phyloP scores from a whole-genome alignment of 371 early-diverging fungal genomes.

The Saksenaea oblongispora region DNA sequence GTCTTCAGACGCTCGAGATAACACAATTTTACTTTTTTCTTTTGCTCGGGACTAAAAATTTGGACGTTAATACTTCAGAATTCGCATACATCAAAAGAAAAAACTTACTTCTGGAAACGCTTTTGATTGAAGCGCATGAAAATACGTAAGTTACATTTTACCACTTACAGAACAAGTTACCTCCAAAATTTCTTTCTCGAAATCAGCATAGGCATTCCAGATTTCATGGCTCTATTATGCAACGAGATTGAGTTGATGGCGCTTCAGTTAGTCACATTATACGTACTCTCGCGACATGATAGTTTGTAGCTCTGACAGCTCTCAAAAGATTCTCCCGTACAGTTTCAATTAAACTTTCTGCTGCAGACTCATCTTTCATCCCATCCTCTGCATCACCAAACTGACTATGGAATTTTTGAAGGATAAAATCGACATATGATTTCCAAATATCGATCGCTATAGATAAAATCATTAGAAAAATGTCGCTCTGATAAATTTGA shows the following conservation, averaged over 20 bases:
- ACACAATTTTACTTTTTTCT: slow-evolving; percentile 31
- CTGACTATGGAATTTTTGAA: slow-evolving; percentile 25
- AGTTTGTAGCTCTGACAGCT: slow-evolving; percentile 43
- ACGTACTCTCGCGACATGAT: slow-evolving; percentile 49
- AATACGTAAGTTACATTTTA: neutral
- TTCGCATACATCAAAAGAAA: neutral
- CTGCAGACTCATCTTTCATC: slow-evolving; percentile 20
- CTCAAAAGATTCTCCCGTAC: slow-evolving; percentile 41
- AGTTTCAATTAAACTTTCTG: slow-evolving; percentile 15
- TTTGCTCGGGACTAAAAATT: slow-evolving; percentile 16
- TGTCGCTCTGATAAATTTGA: neutral
- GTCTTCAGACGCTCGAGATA: slow-evolving; percentile 49
- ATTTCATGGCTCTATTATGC: slow-evolving; percentile 50
- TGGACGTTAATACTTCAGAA: neutral
- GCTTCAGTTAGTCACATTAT: no score
- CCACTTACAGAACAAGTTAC: slow-evolving; percentile 17
- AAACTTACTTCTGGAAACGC: slow-evolving; percentile 5
- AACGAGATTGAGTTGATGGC: neutral
- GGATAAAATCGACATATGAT: slow-evolving; percentile 48
- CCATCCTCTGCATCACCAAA: slow-evolving; percentile 31
- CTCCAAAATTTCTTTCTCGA: slow-evolving; percentile 48
- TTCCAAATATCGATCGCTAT: slow-evolving; percentile 64
- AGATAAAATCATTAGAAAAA: neutral
- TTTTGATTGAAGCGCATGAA: neutral
- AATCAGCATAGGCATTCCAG: slow-evolving; percentile 57